Conservation (phyloP, 495 filamentous ascomycete species). For the Aspergillus sclerotioniger region DNA sequence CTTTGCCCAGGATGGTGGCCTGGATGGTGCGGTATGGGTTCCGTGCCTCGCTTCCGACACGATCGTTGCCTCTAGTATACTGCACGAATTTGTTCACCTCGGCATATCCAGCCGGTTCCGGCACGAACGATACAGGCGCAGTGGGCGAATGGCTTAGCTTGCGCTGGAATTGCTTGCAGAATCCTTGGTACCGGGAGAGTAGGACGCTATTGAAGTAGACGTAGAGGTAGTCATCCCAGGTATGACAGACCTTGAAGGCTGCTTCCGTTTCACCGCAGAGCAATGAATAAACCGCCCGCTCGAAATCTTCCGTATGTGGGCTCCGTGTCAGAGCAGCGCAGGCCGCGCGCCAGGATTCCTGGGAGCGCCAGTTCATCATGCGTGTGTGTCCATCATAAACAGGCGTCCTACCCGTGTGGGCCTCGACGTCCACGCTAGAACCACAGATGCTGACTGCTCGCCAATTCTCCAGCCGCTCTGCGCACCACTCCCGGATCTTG, state of each 20-base stretch:
- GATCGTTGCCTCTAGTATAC: conserved; percentile 35
- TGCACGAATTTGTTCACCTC: conserved; percentile 42
- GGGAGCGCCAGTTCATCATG: conserved; percentile 48
- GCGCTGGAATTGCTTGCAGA: conserved; percentile 45
- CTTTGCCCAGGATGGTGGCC: conserved; percentile 44
- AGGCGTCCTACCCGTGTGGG: conserved; percentile 33
- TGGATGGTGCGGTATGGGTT: conserved; percentile 49
- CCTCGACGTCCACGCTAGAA: conserved; percentile 36
- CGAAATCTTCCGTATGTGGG: conserved; percentile 67
- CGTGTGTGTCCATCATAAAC: conserved; percentile 43
- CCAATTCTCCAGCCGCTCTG: conserved; percentile 78
- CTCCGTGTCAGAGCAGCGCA: conserved; percentile 74
- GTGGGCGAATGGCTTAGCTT: conserved; percentile 40
- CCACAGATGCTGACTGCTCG: conserved; percentile 59
- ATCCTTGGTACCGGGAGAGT: conserved; percentile 48
- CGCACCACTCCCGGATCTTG: conserved; percentile 77
- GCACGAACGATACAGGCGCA: conserved; percentile 32
- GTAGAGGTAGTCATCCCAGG: conserved; percentile 91
- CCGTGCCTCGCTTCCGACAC: conserved; percentile 37
- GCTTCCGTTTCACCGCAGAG: conserved; percentile 78
- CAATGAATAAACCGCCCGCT: conserved; percentile 85
- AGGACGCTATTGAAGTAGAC: conserved; percentile 82
- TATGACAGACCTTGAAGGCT: conserved; percentile 70
- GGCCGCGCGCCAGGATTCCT: conserved; percentile 72
- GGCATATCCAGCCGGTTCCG: conserved; percentile 39